Evolutionary conservation across 1,284 basidiomycete species (phyloP).

Genomic region (Fomitiporia mediterranea): DNA sequence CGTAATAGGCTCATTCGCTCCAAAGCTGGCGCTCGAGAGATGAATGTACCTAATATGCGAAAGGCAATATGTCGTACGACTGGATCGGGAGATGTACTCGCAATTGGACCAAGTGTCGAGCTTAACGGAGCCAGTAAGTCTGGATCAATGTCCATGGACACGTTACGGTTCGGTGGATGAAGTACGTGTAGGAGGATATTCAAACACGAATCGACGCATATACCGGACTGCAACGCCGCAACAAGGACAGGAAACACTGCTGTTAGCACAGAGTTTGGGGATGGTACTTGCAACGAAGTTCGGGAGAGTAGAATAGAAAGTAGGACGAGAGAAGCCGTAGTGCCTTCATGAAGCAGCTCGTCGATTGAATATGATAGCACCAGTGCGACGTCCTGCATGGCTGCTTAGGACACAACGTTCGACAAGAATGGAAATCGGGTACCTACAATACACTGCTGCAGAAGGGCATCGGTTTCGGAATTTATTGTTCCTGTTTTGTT

Average conservation of each 20-base stretch:
- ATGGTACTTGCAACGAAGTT: slow-evolving; percentile 25
- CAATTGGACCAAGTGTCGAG: slow-evolving; percentile 46
- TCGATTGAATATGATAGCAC: slow-evolving; percentile 1
- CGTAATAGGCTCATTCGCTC: slow-evolving; percentile 49
- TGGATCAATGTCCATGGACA: slow-evolving; percentile 30
- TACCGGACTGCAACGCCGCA: slow-evolving; percentile 46
- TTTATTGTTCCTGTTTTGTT: background rate
- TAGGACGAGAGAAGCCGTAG: slow-evolving; percentile 41
- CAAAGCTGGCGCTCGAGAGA: slow-evolving; percentile 42
- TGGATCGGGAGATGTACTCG: slow-evolving; percentile 56
- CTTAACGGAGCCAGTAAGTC: slow-evolving; percentile 46
- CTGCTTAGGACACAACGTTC: background rate
- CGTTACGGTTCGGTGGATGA: slow-evolving; percentile 29
- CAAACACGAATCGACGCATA: slow-evolving; percentile 51
- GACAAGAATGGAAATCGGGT: background rate
- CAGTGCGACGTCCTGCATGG: background rate
- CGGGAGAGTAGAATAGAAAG: slow-evolving; percentile 37
- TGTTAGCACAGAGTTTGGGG: slow-evolving; percentile 27
- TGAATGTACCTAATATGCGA: slow-evolving; percentile 49
- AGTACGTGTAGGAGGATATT: slow-evolving; percentile 44
- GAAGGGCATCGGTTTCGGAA: background rate
- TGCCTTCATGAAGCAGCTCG: slow-evolving; percentile 20
- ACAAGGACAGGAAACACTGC: slow-evolving; percentile 43
- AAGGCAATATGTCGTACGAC: slow-evolving; percentile 53
- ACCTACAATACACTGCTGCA: slow-evolving; percentile 9